These are phyloP conservation scores for Colletotrichum camelliae DNA, from an alignment of 2,329 filamentous ascomycete species.

Conservation along the genomic window DNA sequence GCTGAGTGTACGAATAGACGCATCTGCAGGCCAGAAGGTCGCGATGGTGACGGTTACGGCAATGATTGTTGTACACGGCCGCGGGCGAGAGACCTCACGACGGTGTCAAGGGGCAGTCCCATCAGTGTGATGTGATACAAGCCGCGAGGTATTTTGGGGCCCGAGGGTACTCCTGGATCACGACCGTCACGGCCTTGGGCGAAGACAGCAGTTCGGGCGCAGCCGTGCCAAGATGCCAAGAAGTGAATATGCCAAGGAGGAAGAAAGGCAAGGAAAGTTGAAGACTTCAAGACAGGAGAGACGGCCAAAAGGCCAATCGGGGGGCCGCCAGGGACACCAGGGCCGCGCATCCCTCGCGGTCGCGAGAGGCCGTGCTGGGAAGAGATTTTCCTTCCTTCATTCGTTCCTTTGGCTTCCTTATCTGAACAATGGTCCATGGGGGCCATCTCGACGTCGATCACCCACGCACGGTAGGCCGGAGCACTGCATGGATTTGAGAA, in stretches of 20 bases:
- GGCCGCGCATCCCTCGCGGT: not conserved
- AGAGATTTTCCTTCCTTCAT: not conserved
- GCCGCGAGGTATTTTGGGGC: constrained; percentile 6
- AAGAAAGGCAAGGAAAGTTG: not conserved
- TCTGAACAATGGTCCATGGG: constrained; percentile 12
- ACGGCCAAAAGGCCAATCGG: constrained; percentile 5
- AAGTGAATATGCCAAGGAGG: not conserved
- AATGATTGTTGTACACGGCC: constrained; percentile 1
- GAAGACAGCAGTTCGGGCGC: constrained; percentile 7
- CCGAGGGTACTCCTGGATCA: constrained; percentile 6
- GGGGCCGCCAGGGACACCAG: not conserved
- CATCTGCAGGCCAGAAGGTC: not conserved
- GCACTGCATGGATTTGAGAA: not conserved
- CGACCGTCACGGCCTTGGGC: not conserved
- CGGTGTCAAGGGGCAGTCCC: constrained; percentile 6
- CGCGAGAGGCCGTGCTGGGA: not conserved
- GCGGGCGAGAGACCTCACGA: not conserved
- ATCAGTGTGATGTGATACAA: constrained; percentile 12
- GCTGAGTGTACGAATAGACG: not conserved
- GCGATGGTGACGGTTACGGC: not conserved
- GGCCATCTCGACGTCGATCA: constrained; percentile 19
- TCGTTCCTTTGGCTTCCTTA: constrained; percentile 10
- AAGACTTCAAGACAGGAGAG: not conserved
- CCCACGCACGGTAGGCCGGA: not conserved
- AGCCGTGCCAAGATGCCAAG: constrained; percentile 8